Conservation (phyloP, 2,329 filamentous ascomycete species). For the Talaromyces sp. region DNA sequence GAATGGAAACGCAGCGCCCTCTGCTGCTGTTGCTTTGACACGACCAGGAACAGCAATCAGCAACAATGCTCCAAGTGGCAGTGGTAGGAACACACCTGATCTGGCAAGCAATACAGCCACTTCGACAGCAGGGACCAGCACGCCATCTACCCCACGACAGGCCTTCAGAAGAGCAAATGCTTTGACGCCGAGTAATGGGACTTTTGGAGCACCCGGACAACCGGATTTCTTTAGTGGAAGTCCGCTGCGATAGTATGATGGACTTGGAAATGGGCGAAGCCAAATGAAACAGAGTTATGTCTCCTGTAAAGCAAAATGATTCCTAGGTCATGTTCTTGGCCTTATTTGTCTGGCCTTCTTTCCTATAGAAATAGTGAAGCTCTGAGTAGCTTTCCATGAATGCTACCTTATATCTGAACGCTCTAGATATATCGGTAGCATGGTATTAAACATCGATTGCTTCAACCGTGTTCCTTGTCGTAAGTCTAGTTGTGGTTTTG, state of each 20-base stretch:
- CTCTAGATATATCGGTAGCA: not conserved
- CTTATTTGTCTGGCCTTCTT: not conserved
- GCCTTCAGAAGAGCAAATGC: slow-evolving; percentile 41
- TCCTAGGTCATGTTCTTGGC: not conserved
- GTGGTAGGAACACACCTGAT: slow-evolving; percentile 42
- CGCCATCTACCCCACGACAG: slow-evolving; percentile 41
- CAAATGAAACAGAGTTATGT: not conserved
- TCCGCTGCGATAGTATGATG: slow-evolving; percentile 30
- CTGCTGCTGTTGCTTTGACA: slow-evolving; percentile 24
- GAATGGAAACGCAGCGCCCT: slow-evolving; percentile 24
- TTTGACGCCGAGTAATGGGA: slow-evolving; percentile 42
- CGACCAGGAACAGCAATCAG: slow-evolving; percentile 40
- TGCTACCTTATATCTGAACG: not conserved
- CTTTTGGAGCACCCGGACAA: slow-evolving; percentile 35
- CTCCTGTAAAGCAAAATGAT: not conserved
- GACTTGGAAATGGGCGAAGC: not conserved
- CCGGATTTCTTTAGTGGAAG: slow-evolving; percentile 40
- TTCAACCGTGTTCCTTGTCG: not conserved
- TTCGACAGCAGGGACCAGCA: slow-evolving; percentile 24
- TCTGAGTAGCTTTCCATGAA: not conserved
- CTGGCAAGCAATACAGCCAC: slow-evolving; percentile 12
- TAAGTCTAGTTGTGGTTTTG: not conserved
- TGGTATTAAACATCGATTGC: not conserved
- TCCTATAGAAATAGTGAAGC: not conserved
- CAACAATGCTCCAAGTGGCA: slow-evolving; percentile 32